Evolutionary conservation across 1,284 basidiomycete species (phyloP).

Genomic region (Ceratobasidium sp.): DNA sequence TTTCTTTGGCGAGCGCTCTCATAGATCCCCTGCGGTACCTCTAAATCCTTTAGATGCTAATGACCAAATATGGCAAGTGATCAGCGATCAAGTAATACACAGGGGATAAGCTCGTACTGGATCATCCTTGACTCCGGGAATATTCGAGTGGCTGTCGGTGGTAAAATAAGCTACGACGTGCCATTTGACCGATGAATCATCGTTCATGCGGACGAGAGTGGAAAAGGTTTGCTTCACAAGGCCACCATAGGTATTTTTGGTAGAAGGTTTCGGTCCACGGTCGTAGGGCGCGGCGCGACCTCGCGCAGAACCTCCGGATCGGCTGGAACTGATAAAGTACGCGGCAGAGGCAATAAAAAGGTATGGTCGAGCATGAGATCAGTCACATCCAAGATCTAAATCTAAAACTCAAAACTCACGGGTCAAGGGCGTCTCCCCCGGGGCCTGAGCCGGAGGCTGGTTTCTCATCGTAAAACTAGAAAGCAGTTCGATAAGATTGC

Average conservation of each 20-base stretch:
- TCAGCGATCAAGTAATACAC: conserved; percentile 32
- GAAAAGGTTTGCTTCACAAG: conserved; percentile 36
- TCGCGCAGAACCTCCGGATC: conserved; percentile 25
- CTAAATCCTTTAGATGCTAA: conserved; percentile 34
- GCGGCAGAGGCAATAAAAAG: not conserved
- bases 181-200: conserved; percentile 35
- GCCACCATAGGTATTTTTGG: conserved; percentile 36
- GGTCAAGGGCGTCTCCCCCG: conserved; percentile 34
- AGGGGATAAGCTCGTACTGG: conserved; percentile 29
- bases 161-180: conserved; percentile 38
- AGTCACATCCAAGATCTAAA: conserved; percentile 5
- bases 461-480: conserved; percentile 37
- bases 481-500: conserved; percentile 1
- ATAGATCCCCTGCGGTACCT: conserved; percentile 33
- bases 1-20: conserved; percentile 37
- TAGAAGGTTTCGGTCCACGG: conserved; percentile 37
- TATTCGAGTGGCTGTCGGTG: conserved; percentile 39
- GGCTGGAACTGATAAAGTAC: conserved; percentile 23
- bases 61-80: conserved; percentile 26
- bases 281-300: conserved; percentile 38
- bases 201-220: conserved; percentile 30
- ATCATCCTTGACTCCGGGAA: conserved; percentile 36
- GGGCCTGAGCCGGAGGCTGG: conserved; percentile 32
- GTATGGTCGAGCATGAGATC: conserved; percentile 25
- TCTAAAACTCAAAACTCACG: conserved; percentile 33